phyloP scores from a whole-genome alignment of 805 yeast species.

The Candida lessepsii region DNA sequence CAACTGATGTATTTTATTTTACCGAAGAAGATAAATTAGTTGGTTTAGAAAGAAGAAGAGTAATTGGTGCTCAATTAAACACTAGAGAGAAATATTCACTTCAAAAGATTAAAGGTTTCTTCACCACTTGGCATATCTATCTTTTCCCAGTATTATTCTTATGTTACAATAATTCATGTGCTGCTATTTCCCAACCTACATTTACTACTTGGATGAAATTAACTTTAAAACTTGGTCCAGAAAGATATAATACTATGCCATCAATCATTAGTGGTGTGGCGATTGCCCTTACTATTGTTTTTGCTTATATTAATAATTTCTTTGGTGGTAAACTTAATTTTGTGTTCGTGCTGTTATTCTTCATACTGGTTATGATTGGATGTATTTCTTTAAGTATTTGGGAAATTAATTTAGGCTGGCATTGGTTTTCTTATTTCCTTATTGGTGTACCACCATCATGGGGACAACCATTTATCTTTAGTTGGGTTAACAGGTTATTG shows the following conservation, averaged over 20 bases:
- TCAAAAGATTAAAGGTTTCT: constrained; percentile 39
- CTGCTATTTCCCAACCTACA: constrained; percentile 35
- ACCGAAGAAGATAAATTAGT: constrained; percentile 35
- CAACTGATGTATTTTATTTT: constrained; percentile 34
- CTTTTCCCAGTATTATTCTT: constrained; percentile 42
- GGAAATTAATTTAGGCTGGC: constrained; percentile 48
- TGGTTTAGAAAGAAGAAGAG: constrained; percentile 46
- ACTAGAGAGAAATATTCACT: constrained; percentile 41
- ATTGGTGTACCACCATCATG: constrained; percentile 47
- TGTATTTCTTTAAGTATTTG: constrained; percentile 45
- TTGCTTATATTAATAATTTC: constrained; percentile 31
- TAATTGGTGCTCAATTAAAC: constrained; percentile 42
- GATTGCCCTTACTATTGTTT: constrained; percentile 22
- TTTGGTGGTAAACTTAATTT: constrained; percentile 35
- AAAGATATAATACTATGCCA: constrained; percentile 34
- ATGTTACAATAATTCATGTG: constrained; percentile 34
- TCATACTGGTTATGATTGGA: constrained; percentile 40
- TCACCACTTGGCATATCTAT: constrained; percentile 49
- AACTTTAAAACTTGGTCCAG: constrained; percentile 25
- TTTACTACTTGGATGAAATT: constrained; percentile 38
- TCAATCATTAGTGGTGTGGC: constrained; percentile 27
- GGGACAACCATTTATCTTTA: constrained; percentile 57
- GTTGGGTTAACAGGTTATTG: constrained; percentile 54
- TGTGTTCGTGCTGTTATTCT: constrained; percentile 36
- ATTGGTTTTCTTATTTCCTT: constrained; percentile 51